Conservation (phyloP, 2,329 filamentous ascomycete species). For the Penicillium sp. region DNA sequence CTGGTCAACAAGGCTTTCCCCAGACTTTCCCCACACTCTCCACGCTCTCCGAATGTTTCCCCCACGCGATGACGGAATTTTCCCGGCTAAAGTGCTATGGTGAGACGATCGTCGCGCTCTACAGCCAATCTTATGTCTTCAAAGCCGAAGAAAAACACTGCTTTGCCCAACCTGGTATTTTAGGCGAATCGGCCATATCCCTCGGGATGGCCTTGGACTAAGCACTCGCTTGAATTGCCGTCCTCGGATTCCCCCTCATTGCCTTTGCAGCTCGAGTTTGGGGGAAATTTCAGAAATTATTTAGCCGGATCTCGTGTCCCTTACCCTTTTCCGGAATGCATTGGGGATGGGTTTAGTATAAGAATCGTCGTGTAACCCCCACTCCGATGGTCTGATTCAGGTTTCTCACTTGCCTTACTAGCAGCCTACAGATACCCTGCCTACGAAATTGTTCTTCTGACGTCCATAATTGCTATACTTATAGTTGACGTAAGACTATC, state of each 20-base stretch:
- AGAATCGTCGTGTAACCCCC: neutral
- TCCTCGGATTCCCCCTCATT: neutral
- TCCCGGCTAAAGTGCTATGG: neutral
- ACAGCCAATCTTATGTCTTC: neutral
- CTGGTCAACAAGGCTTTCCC: too few species aligned
- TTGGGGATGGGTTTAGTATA: neutral
- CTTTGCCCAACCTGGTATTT: neutral
- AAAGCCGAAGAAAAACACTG: neutral
- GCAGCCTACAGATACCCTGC: neutral
- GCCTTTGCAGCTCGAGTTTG: neutral
- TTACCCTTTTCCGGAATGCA: neutral
- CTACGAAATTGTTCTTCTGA: neutral
- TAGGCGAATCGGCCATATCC: neutral
- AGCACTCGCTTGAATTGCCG: neutral
- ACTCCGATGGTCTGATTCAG: neutral
- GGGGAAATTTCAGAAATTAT: neutral
- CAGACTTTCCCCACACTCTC: constrained; percentile 1
- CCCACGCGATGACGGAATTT: neutral
- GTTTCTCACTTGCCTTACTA: neutral
- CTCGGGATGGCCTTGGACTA: neutral
- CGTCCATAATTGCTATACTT: neutral
- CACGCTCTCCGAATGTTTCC: neutral
- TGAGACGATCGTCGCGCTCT: neutral
- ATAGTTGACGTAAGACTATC: neutral
- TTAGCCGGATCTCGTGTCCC: neutral